Conservation (phyloP, 2,329 filamentous ascomycete genomes). For the Monosporascus sp. region DNA sequence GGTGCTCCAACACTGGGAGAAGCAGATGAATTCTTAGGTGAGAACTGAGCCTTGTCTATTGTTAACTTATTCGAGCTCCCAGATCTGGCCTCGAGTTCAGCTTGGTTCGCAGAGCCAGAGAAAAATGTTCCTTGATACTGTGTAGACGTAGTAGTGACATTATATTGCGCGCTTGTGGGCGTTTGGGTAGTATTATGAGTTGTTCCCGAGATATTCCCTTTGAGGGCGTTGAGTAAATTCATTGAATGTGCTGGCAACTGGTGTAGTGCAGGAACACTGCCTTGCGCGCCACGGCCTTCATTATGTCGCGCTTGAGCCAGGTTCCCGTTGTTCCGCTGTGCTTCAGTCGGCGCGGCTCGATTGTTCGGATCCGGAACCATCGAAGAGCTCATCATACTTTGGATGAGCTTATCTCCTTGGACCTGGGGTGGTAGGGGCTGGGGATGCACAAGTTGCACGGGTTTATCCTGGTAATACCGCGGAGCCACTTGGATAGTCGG, state of each 20-base stretch:
- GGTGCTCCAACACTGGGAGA: background rate
- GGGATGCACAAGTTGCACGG: slow-evolving; percentile 34
- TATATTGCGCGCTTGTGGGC: slow-evolving; percentile 5
- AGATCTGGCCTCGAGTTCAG: background rate
- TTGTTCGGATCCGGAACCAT: slow-evolving; percentile 23
- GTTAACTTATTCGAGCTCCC: background rate
- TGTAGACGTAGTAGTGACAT: slow-evolving; percentile 7
- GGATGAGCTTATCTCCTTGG: slow-evolving; percentile 45
- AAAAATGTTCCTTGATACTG: background rate
- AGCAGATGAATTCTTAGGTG: background rate
- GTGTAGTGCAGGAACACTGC: slow-evolving; percentile 6
- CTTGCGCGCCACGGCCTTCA: slow-evolving; percentile 10
- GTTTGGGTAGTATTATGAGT: background rate
- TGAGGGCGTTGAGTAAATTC: slow-evolving; percentile 36
- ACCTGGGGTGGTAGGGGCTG: slow-evolving; percentile 52
- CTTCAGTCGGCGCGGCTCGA: slow-evolving; percentile 7
- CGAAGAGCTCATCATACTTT: slow-evolving; percentile 31
- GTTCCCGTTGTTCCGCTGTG: slow-evolving; percentile 16
- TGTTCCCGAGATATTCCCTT: slow-evolving; percentile 24
- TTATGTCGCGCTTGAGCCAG: slow-evolving; percentile 7
- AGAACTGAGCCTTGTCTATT: slow-evolving; percentile 7
- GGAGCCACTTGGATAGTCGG: slow-evolving; percentile 10
- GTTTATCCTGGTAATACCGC: slow-evolving; percentile 25
- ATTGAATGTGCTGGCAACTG: slow-evolving; percentile 21
- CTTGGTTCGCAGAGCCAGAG: background rate